phyloP scores from a whole-genome alignment of 2,329 filamentous ascomycete genomes.

The Xylaria hypoxylon region DNA sequence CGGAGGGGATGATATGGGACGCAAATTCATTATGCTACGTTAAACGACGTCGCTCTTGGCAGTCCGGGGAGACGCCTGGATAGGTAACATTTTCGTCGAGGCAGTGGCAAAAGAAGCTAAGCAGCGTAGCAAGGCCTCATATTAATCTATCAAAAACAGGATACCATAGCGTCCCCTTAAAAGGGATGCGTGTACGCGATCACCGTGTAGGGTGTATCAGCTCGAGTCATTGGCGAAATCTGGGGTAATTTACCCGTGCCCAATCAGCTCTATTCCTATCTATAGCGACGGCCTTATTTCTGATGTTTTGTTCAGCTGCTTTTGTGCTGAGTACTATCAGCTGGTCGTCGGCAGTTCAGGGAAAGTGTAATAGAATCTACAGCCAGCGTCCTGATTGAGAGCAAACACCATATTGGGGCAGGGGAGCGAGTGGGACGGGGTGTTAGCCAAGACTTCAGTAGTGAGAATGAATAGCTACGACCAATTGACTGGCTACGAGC shows the following conservation, averaged over 20 bases:
- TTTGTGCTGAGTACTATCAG: slow-evolving; percentile 9
- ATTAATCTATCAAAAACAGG: slow-evolving; percentile 15
- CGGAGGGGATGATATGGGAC: slow-evolving; percentile 23
- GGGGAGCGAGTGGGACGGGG: too few relatives aligned
- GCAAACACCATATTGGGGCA: neutral
- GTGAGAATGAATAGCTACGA: too few relatives aligned
- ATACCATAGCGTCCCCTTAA: neutral
- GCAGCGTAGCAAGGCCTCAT: slow-evolving; percentile 1
- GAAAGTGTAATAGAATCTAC: neutral
- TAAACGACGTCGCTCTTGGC: slow-evolving; percentile 29
- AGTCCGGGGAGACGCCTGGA: neutral
- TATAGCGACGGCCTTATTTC: slow-evolving; percentile 10
- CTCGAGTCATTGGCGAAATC: slow-evolving; percentile 23
- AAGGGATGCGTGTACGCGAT: slow-evolving; percentile 7
- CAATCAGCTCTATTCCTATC: slow-evolving; percentile 18
- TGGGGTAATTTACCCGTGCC: slow-evolving; percentile 35
- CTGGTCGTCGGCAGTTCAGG: slow-evolving; percentile 31
- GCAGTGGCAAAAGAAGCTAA: neutral
- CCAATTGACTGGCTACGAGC: too few relatives aligned
- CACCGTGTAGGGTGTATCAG: slow-evolving; percentile 15
- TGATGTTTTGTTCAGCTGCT: slow-evolving; percentile 16
- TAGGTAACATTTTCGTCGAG: slow-evolving; percentile 27
- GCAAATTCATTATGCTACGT: slow-evolving; percentile 9
- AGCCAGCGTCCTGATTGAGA: neutral
- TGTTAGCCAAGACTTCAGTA: too few relatives aligned